A percentile compares a stretch with the other conserved stretches of the same genome.
Conservation (phyloP, 2,329 filamentous ascomycete species). For the Colletotrichum lentis region DNA sequence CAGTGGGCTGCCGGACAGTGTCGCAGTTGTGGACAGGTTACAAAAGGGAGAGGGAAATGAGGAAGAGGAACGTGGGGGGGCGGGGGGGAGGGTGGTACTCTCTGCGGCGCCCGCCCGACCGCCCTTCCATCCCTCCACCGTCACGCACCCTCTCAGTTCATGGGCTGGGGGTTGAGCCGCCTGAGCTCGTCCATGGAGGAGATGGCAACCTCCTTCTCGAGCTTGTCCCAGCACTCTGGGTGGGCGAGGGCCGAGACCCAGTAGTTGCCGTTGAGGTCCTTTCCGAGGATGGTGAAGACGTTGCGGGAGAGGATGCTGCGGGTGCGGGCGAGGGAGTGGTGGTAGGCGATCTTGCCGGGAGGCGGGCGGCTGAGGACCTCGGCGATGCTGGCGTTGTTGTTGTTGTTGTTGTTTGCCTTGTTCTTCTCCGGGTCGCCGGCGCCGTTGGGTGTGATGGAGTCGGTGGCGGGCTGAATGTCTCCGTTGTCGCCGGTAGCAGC, state of each 20-base stretch:
- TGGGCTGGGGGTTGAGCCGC: background rate
- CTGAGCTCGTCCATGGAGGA: slow-evolving; percentile 6
- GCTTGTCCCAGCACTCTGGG: slow-evolving; percentile 42
- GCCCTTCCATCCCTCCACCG: background rate
- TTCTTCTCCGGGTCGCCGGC: slow-evolving; percentile 26
- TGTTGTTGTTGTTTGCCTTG: background rate
- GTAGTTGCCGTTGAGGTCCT: slow-evolving; percentile 43
- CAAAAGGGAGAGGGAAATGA: too few relatives aligned
- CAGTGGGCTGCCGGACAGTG: too few relatives aligned
- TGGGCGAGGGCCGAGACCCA: slow-evolving; percentile 42
- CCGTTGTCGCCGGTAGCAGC: background rate
- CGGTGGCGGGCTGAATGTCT: background rate
- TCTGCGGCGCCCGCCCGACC: background rate
- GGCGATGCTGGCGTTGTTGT: background rate
- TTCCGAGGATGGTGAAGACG: slow-evolving; percentile 41
- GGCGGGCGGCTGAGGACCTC: slow-evolving; percentile 19
- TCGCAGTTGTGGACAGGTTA: too few relatives aligned
- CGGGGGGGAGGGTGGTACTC: background rate
- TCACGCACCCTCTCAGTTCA: background rate
- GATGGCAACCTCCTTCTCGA: slow-evolving; percentile 40
- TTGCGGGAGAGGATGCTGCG: slow-evolving; percentile 32
- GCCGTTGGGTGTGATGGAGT: background rate
- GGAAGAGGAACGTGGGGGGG: background rate
- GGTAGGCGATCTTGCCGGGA: slow-evolving; percentile 31
- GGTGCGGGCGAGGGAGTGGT: slow-evolving; percentile 33